Evolutionary conservation across 2,329 filamentous ascomycete species (phyloP), one percentile per base, ranked within the genome.

Genomic region (Aspergillus quadricinctus): DNA sequence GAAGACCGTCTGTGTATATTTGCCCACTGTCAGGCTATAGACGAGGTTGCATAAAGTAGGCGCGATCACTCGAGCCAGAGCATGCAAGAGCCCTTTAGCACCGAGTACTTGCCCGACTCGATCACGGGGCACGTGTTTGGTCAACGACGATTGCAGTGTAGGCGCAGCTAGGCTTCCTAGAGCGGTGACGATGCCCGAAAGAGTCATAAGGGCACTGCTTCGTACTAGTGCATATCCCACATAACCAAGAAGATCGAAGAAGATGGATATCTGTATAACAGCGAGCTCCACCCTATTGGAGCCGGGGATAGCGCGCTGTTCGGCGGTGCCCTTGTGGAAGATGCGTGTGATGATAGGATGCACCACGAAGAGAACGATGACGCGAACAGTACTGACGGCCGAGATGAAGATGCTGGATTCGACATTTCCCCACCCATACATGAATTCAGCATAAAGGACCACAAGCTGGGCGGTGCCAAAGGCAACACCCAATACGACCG

Each of bases 51-150:
- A 96, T 1, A 93, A 69, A 0, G 90, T 82, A 0, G 94, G 94
- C 0, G 88, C 87, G 11, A 96, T 71, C 2, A 97, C 85, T 59
- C 92, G 81, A 3, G 89, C 84, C 37, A 96, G 75, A 1, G 91
- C 89, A 73, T 97, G 93, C 56, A 97, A 75, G 59, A 97, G 78
- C 0, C 93, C 94, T 17, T 88, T 88, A 1, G 92, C 92, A 23
- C 94, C 94, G 0, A 99, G 81, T n/a, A 97, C 78, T 70, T 94
- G 87, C 0, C 94, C 94, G 0, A 94, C 88, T 49, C 84, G 83
- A 61, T 94, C 89, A 0, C 86, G 80, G 0, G 92, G 90, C 0
- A 97, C 88, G 71, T 97, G 94, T 70, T 97, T 97, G 21, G 92
- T 97, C 51, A 97, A 78, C 0, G 88, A 83, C 1, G 89, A 88